phyloP scores from a whole-genome alignment of 2,329 filamentous ascomycete genomes.

The Ceratocystis huliohia region DNA sequence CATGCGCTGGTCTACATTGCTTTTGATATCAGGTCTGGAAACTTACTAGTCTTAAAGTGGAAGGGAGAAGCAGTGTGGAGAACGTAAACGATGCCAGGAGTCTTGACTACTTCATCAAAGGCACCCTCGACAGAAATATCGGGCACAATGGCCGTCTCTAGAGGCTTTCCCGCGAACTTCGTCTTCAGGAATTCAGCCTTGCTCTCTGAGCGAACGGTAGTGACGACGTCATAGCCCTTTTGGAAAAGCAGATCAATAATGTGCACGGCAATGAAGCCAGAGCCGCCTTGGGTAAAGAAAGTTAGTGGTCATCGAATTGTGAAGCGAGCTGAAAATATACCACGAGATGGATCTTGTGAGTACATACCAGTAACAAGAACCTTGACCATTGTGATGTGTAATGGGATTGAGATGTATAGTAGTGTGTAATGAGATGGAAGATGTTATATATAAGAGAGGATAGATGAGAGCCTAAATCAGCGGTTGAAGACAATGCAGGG shows the following conservation, averaged over 20 bases:
- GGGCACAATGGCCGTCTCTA: constrained; percentile 50
- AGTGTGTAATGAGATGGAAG: not conserved
- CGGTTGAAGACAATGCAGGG: no score
- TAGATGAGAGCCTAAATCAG: no score
- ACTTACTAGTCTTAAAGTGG: constrained; percentile 38
- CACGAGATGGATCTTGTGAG: not conserved
- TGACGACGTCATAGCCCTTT: constrained; percentile 40
- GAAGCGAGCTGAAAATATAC: not conserved
- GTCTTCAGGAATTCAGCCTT: constrained; percentile 41
- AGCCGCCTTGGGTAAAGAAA: constrained; percentile 31
- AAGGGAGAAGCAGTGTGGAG: constrained; percentile 51
- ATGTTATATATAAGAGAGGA: not conserved
- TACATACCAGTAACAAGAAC: constrained; percentile 35
- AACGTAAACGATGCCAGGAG: constrained; percentile 36
- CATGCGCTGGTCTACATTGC: not conserved
- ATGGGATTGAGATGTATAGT: not conserved
- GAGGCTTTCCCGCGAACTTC: constrained; percentile 35
- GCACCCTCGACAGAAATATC: constrained; percentile 64
- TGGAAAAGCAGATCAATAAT: constrained; percentile 42
- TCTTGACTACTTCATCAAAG: constrained; percentile 49
- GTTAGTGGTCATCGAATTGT: not conserved
- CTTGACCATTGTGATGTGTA: constrained; percentile 32
- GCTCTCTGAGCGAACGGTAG: constrained; percentile 42
- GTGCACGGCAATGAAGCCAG: constrained; percentile 44
- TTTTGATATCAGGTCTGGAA: not conserved